Percentiles rank a stretch among this genome's conserved stretches.
These are phyloP conservation scores for Limnomonas spitsbergensis DNA, from an alignment of 139 green algal genomes.

Conservation along the genomic window DNA sequence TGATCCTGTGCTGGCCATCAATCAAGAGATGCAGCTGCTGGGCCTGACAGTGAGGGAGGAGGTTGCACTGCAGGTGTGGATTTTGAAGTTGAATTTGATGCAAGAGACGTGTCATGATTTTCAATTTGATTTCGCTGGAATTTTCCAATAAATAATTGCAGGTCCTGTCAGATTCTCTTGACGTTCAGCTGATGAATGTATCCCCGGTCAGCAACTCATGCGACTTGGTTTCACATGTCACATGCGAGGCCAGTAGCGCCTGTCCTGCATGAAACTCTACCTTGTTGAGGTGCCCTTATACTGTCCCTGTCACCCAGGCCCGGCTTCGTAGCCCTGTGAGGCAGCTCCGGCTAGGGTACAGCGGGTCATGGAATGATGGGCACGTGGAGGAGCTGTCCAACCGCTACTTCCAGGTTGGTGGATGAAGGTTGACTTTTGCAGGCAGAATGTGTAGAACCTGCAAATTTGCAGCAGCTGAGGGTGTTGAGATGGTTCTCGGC, in stretches of 20 bases:
- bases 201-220: too few relatives aligned
- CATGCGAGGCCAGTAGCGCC: too few relatives aligned
- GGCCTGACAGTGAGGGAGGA: constrained; percentile 17
- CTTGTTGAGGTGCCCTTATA: too few relatives aligned
- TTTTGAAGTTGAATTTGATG: background rate
- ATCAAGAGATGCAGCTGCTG: constrained; percentile 22
- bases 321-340: constrained; percentile 18
- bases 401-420: constrained; percentile 32
- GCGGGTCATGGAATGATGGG: constrained; percentile 11
- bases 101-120: too few relatives aligned
- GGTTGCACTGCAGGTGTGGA: constrained; percentile 29
- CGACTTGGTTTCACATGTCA: too few relatives aligned
- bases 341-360: constrained; percentile 28
- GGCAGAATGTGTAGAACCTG: background rate
- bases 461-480: too few relatives aligned
- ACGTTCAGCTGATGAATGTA: too few relatives aligned
- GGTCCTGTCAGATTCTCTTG: too few relatives aligned
- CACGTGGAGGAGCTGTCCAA: constrained; percentile 20
- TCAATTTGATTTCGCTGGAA: too few relatives aligned
- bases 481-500: too few relatives aligned
- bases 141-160: too few relatives aligned
- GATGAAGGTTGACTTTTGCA: background rate
- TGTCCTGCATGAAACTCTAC: too few relatives aligned
- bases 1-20: background rate
- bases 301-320: background rate